These are phyloP conservation scores for Backusella australiensis DNA, from an alignment of 192 early-diverging fungal species.

Conservation along the genomic window DNA sequence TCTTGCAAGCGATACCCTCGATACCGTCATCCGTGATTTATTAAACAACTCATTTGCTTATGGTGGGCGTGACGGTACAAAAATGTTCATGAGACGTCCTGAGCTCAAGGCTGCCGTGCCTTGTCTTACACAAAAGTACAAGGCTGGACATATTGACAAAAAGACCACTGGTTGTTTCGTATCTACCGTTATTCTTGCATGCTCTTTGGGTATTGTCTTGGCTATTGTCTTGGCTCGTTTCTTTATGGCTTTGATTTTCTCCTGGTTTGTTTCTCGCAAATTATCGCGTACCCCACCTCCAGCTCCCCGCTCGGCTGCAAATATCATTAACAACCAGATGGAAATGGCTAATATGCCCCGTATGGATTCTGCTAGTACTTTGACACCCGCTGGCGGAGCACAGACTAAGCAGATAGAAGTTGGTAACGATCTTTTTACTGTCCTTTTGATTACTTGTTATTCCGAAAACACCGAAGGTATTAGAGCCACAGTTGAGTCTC, in stretches of 20 bases:
- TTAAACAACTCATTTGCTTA: conserved; percentile 40
- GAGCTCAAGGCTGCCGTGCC: conserved; percentile 47
- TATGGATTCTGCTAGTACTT: conserved; percentile 8
- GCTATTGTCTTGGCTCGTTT: conserved; percentile 64
- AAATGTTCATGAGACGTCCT: conserved; percentile 59
- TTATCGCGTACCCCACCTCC: conserved; percentile 32
- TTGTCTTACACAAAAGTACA: conserved; percentile 61
- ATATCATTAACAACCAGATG: neutral
- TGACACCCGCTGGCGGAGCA: neutral
- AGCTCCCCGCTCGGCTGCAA: conserved; percentile 6
- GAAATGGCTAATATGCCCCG: conserved; percentile 8
- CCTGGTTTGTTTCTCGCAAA: conserved; percentile 70
- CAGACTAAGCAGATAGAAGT: conserved; percentile 38
- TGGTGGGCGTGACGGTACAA: conserved; percentile 64
- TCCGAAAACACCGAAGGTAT: conserved; percentile 86
- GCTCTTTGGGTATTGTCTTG: conserved; percentile 59
- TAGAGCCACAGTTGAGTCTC: conserved; percentile 81
- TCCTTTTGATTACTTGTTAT: conserved; percentile 91
- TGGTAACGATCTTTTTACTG: conserved; percentile 69
- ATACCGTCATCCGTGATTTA: conserved; percentile 56
- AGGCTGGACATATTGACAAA: conserved; percentile 73
- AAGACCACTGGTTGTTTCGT: conserved; percentile 74
- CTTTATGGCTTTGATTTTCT: conserved; percentile 74
- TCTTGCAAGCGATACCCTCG: conserved; percentile 51
- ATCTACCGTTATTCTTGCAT: conserved; percentile 56